phyloP scores from a whole-genome alignment of 2,329 filamentous ascomycete genomes.

The Botryotinia calthae region DNA sequence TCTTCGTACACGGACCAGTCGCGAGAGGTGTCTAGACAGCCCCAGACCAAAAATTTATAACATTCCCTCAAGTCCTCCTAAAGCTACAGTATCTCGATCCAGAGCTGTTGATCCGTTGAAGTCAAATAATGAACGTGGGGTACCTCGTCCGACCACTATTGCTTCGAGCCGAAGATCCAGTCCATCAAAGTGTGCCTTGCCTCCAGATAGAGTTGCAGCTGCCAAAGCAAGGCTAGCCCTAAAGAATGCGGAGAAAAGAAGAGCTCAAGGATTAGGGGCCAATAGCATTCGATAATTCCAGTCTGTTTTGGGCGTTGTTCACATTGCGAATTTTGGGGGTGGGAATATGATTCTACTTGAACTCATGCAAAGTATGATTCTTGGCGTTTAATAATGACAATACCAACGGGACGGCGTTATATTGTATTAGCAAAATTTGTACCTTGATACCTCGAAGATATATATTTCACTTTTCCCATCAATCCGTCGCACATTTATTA shows the following conservation, averaged over 20 bases:
- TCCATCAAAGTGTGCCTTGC: constrained; percentile 31
- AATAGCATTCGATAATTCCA: constrained; percentile 19
- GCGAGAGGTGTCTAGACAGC: constrained; percentile 29
- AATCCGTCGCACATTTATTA: background rate
- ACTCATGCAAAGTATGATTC: constrained; percentile 16
- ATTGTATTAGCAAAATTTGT: constrained; percentile 6
- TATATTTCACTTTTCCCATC: constrained; percentile 3
- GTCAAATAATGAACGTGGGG: constrained; percentile 23
- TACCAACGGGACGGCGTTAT: constrained; percentile 14
- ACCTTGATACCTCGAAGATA: constrained; percentile 13
- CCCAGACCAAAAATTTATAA: constrained; percentile 35
- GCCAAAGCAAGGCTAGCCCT: constrained; percentile 38
- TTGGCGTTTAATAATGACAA: constrained; percentile 5
- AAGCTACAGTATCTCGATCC: constrained; percentile 27
- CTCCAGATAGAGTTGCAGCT: constrained; percentile 39
- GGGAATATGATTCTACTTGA: background rate
- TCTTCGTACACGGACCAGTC: constrained; percentile 22
- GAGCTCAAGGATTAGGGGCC: constrained; percentile 22
- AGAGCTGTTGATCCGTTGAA: constrained; percentile 24
- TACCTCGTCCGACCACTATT: constrained; percentile 17
- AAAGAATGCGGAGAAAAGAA: constrained; percentile 37
- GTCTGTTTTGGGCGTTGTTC: background rate
- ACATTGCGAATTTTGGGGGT: background rate
- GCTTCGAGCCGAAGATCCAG: constrained; percentile 28
- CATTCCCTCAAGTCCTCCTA: constrained; percentile 36